Conservation (phyloP, 148 eudicot genomes). For the Amaranthus hypochondriacus region DNA sequence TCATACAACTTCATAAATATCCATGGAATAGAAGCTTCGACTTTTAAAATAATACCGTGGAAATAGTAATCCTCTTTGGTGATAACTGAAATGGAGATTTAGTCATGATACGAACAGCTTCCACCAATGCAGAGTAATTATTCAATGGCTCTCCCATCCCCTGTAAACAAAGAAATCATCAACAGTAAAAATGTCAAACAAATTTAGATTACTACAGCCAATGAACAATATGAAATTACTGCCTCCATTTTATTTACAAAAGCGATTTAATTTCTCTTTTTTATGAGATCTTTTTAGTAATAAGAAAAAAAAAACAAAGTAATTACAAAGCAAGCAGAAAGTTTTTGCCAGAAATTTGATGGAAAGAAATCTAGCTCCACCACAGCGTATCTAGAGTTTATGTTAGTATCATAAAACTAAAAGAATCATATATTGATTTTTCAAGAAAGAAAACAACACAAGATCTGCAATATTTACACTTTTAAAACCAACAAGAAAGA, state of each 20-base stretch:
- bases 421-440: neutral
- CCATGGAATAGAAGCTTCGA: neutral
- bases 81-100: constrained; percentile 77
- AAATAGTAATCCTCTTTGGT: constrained; percentile 74
- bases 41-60: constrained; percentile 56
- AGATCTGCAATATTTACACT: neutral
- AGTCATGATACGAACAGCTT: constrained; percentile 78
- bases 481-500: neutral
- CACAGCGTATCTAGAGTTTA: neutral
- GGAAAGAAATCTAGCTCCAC: neutral
- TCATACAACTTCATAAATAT: neutral
- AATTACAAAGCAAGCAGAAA: neutral
- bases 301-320: no score
- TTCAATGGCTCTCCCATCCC: constrained; percentile 99
- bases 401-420: neutral
- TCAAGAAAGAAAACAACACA: neutral
- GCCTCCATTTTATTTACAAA: no score
- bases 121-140: constrained; percentile 77
- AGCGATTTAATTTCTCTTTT: no score
- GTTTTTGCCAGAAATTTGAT: neutral
- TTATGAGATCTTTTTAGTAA: no score
- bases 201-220: neutral
- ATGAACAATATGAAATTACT: neutral
- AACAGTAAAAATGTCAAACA: neutral
- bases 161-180: constrained; percentile 36